phyloP scores from a whole-genome alignment of 768 basidiomycete species.

The Royoungia palumana region DNA sequence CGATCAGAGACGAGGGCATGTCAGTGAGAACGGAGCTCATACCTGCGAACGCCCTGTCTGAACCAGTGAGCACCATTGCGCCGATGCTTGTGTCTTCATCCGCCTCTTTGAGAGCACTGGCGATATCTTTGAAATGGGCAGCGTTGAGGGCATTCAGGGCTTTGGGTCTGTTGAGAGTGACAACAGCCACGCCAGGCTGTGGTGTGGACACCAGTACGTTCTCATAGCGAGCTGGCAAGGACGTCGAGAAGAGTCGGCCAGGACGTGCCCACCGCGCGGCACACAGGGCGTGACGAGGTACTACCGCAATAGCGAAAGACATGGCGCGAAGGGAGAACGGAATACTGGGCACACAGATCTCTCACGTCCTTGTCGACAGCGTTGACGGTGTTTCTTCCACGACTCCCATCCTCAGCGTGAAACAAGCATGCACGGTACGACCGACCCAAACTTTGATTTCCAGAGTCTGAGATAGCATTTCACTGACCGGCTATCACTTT shows the following conservation, averaged over 20 bases:
- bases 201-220: slow-evolving; percentile 70
- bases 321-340: slow-evolving; percentile 3
- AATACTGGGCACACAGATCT: no score
- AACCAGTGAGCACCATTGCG: slow-evolving; percentile 90
- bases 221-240: slow-evolving; percentile 44
- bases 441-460: no score
- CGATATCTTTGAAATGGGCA: slow-evolving; percentile 78
- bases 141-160: slow-evolving; percentile 85
- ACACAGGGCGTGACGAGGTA: slow-evolving; percentile 6
- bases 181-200: slow-evolving; percentile 65
- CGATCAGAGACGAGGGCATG: neutral
- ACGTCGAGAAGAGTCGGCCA: slow-evolving; percentile 25
- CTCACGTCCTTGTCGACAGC: slow-evolving; percentile 2
- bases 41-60: slow-evolving; percentile 93
- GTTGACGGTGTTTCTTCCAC: neutral
- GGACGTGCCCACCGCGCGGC: neutral
- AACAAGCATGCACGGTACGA: no score
- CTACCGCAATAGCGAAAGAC: slow-evolving; percentile 13
- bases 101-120: slow-evolving; percentile 66
- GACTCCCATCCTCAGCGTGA: neutral
- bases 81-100: slow-evolving; percentile 71
- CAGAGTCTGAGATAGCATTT: neutral
- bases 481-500: neutral
- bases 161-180: slow-evolving; percentile 87
- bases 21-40: slow-evolving; percentile 20